Base-by-base conservation (phyloP, 192 early-diverging fungal species). In the Podila horticola region DNA sequence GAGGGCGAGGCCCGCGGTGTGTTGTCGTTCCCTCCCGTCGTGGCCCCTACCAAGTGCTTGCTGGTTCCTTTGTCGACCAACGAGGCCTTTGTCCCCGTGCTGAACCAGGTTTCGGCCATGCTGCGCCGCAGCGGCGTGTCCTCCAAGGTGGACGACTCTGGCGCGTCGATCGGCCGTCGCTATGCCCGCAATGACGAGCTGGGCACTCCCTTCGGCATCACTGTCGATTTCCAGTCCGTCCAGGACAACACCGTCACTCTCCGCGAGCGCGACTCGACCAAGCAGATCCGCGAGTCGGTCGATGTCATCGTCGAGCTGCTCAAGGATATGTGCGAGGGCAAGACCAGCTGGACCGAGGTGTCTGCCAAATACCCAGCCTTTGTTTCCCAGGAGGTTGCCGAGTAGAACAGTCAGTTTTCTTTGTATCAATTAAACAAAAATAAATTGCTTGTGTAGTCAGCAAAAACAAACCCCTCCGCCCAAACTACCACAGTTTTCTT, bases 101-200 rank as follows among this genome's bases (percentile, higher is more conserved):
- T 82, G 64, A 68, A 62, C 61, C 55, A 58, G 48, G 81, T 84
- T 58, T 93, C 94, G 59, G 83, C 88, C 48, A 72, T 85, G 36
- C 91, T 99, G 61, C 94, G 98, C 60, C 66, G 86, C 17, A 82
- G 74, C 64, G 93, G 92, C 64, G 88, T 99, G 33, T 88, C 95
- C 29, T 94, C 92, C 41, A 93, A 93, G 65, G 88, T 97, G 34
- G 98, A 99, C 82, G 94, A 95, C 71, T 93, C 93, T 58, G 90
- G 93, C 24, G 90, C 92, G 2, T 91, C 93, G 26, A 98, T 99
- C 74, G 98, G 98, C 70, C 92, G 92, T 66, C 92, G 98, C 72
- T 99, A 99, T 85, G 90, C 97, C 4, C 93, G 98, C 72, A 98
- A 98, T 83, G 98, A 99, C 83, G 97, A 99, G 84, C 82, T 99